phyloP scores from a whole-genome alignment of 2,329 filamentous ascomycete genomes.

The Fusarium gaditjirri region DNA sequence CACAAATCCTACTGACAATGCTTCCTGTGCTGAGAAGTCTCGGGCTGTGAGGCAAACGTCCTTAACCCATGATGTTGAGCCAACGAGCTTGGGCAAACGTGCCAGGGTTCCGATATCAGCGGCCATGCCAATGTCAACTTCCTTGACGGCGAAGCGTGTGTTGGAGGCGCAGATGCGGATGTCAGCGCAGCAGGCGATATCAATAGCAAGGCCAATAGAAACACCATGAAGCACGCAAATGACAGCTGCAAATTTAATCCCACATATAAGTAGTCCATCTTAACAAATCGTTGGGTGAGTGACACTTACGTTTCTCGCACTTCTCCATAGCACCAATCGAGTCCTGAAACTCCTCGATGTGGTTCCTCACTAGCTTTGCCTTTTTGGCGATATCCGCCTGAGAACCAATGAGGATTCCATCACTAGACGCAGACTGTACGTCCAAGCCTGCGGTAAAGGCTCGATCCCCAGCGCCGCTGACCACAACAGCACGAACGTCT shows the following conservation, averaged over 20 bases:
- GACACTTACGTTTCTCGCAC: slow-evolving; percentile 82
- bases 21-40: slow-evolving; percentile 75
- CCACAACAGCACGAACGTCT: slow-evolving; percentile 78
- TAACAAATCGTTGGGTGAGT: neutral
- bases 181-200: slow-evolving; percentile 76
- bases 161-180: slow-evolving; percentile 72
- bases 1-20: slow-evolving; percentile 75
- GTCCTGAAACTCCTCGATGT: slow-evolving; percentile 83
- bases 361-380: slow-evolving; percentile 69
- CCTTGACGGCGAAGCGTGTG: slow-evolving; percentile 76
- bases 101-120: slow-evolving; percentile 82
- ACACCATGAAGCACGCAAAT: slow-evolving; percentile 85
- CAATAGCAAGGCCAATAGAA: slow-evolving; percentile 80
- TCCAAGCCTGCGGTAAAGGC: slow-evolving; percentile 91
- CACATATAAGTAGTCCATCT: slow-evolving; percentile 25
- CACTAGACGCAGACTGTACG: slow-evolving; percentile 74
- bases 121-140: slow-evolving; percentile 84
- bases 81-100: slow-evolving; percentile 78
- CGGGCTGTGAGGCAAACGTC: slow-evolving; percentile 79
- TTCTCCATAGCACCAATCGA: slow-evolving; percentile 80
- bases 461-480: slow-evolving; percentile 82
- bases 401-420: slow-evolving; percentile 54
- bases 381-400: slow-evolving; percentile 70
- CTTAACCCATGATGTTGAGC: slow-evolving; percentile 79
- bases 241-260: slow-evolving; percentile 65